Base-by-base conservation (phyloP, 129 eudicot species). In the Chrysanthemum seticuspe region DNA sequence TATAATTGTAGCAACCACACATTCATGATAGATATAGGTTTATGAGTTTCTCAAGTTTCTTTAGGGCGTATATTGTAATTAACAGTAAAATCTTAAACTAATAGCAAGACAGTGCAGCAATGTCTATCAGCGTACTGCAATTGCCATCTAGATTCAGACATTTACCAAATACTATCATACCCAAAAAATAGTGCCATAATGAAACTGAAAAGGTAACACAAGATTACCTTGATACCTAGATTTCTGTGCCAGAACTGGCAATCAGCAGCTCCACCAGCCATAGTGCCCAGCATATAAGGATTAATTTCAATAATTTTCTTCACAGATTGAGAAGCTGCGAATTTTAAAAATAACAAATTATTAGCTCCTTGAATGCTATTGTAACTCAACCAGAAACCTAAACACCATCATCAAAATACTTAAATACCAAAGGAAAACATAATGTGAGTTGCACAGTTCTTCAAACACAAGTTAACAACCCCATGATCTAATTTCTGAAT, bases 241-340 rank as follows among this genome's bases (percentile, higher is more conserved):
- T 91, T 88, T 69, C 91, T 84, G 83, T 87, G 96, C 98, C 98
- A 92, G 82, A 92, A 87, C 75, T 92, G 98, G 82, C 98, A 89
- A 82, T 92, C 96, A 74, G 96, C 97, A 75, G 93, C 97, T 65
- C 97, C 96, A 71, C 96, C 96, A 78, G 96, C 96, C 96, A 89
- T 89, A 23, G 96, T 92, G 59, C 96, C 94, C 78, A 89, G 85
- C 97, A 92, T 92, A 72, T 89, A 84, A 6, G 93, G 96, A 69
- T 91, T 91, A 16, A 91, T 91, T 79, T 88, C 96, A 79, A 89
- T 92, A 50, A 92, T 89, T 72, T 92, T 92, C 89, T 87, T 89
- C 68, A 92, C 92, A 58, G 95, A 89, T 71, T 89, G 98, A 52
- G 95, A 92, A 51, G 95, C 98, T 92, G 89, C 15, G 8, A 81